Conservation (phyloP, 1,139 yeast genomes). For the Schwanniomyces etchellsii region DNA sequence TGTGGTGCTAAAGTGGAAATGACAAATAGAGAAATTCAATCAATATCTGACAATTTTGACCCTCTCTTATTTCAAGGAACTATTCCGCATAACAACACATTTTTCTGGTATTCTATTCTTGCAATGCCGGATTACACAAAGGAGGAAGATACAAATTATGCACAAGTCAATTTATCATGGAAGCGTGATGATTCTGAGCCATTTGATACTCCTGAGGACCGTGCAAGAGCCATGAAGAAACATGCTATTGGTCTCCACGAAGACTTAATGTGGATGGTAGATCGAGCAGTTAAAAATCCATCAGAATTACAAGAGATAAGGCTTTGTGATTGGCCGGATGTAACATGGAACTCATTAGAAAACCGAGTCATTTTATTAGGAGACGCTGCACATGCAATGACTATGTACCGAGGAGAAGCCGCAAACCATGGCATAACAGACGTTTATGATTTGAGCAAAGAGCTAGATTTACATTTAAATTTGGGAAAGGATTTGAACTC, state of each 20-base stretch:
- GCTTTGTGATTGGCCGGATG: constrained; percentile 14
- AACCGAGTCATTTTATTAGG: not conserved
- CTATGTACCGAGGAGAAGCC: constrained; percentile 19
- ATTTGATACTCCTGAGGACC: constrained; percentile 10
- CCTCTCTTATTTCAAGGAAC: constrained; percentile 24
- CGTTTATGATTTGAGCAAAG: constrained; percentile 9
- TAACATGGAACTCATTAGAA: not conserved
- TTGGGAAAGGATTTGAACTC: not conserved
- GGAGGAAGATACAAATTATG: constrained; percentile 10
- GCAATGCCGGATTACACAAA: constrained; percentile 16
- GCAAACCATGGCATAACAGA: constrained; percentile 18
- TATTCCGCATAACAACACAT: constrained; percentile 16
- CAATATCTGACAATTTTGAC: constrained; percentile 14
- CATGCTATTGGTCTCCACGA: constrained; percentile 12
- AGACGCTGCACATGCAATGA: constrained; percentile 15
- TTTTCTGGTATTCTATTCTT: constrained; percentile 22
- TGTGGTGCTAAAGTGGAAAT: constrained; percentile 19
- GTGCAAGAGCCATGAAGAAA: constrained; percentile 11
- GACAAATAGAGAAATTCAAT: constrained; percentile 13
- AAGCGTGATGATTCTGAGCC: constrained; percentile 11
- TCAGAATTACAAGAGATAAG: constrained; percentile 11
- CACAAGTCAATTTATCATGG: constrained; percentile 18
- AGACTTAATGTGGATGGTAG: constrained; percentile 11
- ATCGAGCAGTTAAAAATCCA: constrained; percentile 11
- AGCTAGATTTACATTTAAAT: constrained; percentile 7